A percentile compares a stretch with the other conserved stretches of the same genome.
Evolutionary conservation across 805 yeast species (phyloP).

Genomic region (Candida nanaspora): DNA sequence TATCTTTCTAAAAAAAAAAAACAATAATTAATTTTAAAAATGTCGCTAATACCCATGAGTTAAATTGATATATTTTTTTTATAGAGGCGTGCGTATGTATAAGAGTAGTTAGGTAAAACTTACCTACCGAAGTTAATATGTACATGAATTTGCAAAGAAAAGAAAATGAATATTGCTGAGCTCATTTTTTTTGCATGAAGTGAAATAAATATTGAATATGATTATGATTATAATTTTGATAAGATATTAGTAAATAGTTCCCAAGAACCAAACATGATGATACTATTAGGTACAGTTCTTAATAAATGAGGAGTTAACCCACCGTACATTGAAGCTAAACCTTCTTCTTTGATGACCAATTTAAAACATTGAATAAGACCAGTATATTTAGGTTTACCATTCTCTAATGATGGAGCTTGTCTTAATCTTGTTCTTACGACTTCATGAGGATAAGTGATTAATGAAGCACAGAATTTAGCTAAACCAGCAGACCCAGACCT

Average conservation of each 20-base stretch:
- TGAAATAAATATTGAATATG: no score
- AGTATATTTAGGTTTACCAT: conserved; percentile 79
- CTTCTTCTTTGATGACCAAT: conserved; percentile 86
- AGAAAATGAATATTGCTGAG: no score
- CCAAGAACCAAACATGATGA: conserved; percentile 99
- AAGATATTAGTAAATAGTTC: conserved; percentile 67
- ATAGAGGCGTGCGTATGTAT: not conserved
- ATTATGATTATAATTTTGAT: conserved; percentile 21
- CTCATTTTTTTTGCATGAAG: no score
- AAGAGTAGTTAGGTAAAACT: not conserved
- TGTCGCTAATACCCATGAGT: no score
- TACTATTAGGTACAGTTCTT: conserved; percentile 96
- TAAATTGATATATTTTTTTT: no score
- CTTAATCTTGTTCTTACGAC: conserved; percentile 92
- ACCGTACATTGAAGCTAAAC: conserved; percentile 88
- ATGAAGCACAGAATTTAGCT: conserved; percentile 88
- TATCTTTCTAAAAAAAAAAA: not conserved
- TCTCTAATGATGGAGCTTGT: conserved; percentile 75
- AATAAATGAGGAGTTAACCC: conserved; percentile 95
- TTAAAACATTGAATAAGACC: conserved; percentile 86
- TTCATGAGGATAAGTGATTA: conserved; percentile 94
- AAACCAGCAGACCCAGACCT: conserved; percentile 97
- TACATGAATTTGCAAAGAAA: no score
- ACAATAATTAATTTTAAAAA: conserved; percentile 7
- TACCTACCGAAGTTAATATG: no score